Conservation (phyloP, 192 early-diverging fungal species). For the Podila epigama region DNA sequence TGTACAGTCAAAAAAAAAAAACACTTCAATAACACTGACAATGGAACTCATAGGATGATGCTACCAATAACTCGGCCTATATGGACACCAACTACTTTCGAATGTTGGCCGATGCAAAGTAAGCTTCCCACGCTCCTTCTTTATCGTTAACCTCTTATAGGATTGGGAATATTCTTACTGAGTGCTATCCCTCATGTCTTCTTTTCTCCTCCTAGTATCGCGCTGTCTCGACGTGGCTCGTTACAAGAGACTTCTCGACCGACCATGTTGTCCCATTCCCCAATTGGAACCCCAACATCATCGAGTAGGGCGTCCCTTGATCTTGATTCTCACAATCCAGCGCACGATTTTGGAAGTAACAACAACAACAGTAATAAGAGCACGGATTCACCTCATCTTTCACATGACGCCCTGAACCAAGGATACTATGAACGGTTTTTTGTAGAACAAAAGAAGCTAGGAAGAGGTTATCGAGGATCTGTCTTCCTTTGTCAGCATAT, state of each 20-base stretch:
- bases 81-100: conserved; percentile 66
- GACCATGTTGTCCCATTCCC: background rate
- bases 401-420: conserved; percentile 83
- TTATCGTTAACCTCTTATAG: background rate
- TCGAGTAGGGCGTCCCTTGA: conserved; percentile 30
- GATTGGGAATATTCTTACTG: background rate
- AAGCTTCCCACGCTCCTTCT: conserved; percentile 1
- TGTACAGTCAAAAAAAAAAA: background rate
- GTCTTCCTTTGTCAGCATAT: conserved; percentile 91
- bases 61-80: conserved; percentile 35
- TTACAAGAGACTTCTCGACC: conserved; percentile 10
- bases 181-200: background rate
- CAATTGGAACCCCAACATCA: conserved; percentile 29
- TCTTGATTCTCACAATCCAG: conserved; percentile 6
- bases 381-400: conserved; percentile 52
- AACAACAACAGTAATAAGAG: background rate
- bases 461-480: conserved; percentile 87
- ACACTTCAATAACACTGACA: background rate
- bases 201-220: background rate
- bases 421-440: conserved; percentile 97
- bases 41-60: conserved; percentile 3
- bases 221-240: conserved; percentile 11
- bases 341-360: background rate
- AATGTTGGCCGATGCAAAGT: conserved; percentile 54
- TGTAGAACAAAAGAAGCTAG: conserved; percentile 85